Evolutionary conservation across 257 asterid species (phyloP), one percentile per base, ranked within the genome.

Genomic region (Solanum rostratum): DNA sequence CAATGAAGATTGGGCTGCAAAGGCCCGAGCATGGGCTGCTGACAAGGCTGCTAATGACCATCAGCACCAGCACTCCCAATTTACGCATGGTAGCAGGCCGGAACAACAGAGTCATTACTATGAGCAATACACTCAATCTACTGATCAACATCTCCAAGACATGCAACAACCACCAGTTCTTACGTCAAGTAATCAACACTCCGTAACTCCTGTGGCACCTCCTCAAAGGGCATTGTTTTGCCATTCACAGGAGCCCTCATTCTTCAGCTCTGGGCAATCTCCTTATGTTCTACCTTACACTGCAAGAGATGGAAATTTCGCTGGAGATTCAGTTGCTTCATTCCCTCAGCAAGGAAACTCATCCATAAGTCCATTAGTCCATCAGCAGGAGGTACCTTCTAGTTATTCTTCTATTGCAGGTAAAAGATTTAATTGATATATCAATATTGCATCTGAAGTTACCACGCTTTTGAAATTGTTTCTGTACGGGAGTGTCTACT

Each of bases 351-450:
- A 84, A 79, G 94, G 91, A 84, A 91, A 87, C 83, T 89, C 94
- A 59, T 90, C 97, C 81, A 86, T 88, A 80, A 92, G 89, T 86
- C 90, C 96, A 90, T 86, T 91, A 65, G 91, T 89, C 92, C 96
- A 90, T 91, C 98, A 88, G 99, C 99, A 94, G 99, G 99, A 97
- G 99, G 99, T 97, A 97, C 96, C 99, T 97, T 97, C 97, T 97
- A 95, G 98, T 97, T 97, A 97, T 97, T 93, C 98, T 95, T 94
- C 99, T 94, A 90, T 92, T 91, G 88, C 97, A 97, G 99, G 99
- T 97, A 97, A 97, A 92, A 90, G 83, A 87, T 87, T 89, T 86
- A 90, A 80, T 90, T 79, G 84, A 88, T 87, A 80, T 90, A 82
- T 84, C 87, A 87, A 81, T 90, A 87, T 85, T 88, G 90, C 92